Percentiles rank a stretch among this genome's conserved stretches.
phyloP scores from a whole-genome alignment of 805 yeast species.

The Metschnikowia lochheadii region DNA sequence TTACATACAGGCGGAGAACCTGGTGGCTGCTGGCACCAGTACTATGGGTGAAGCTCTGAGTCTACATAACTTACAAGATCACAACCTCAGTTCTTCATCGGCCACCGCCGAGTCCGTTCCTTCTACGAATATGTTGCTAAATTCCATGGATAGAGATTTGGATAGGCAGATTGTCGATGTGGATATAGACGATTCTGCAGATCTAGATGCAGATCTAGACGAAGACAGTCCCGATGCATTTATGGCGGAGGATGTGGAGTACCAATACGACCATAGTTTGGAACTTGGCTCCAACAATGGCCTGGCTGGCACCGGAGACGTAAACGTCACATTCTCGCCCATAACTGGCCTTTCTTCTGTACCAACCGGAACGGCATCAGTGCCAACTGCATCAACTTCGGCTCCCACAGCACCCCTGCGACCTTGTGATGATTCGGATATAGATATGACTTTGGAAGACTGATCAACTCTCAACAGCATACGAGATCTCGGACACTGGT shows the following conservation, averaged over 20 bases:
- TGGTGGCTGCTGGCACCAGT: slow-evolving; percentile 7
- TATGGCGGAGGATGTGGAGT: slow-evolving; percentile 47
- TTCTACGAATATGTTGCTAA: background rate
- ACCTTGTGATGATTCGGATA: slow-evolving; percentile 30
- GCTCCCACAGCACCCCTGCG: slow-evolving; percentile 19
- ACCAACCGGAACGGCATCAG: background rate
- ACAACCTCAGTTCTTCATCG: background rate
- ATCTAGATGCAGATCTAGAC: slow-evolving; percentile 21
- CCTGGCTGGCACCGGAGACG: slow-evolving; percentile 8
- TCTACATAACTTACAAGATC: background rate
- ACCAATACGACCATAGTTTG: slow-evolving; percentile 37
- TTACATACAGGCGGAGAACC: slow-evolving; percentile 15
- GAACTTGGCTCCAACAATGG: slow-evolving; percentile 8
- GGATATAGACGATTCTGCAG: slow-evolving; percentile 19
- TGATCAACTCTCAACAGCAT: slow-evolving; percentile 1
- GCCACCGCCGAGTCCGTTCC: background rate
- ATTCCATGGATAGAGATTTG: slow-evolving; percentile 13
- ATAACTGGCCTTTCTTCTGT: slow-evolving; percentile 6
- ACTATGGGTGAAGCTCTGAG: slow-evolving; percentile 2
- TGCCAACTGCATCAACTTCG: slow-evolving; percentile 1
- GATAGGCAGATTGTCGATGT: slow-evolving; percentile 21
- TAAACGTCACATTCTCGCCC: slow-evolving; percentile 7
- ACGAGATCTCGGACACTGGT: background rate
- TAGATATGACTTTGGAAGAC: slow-evolving; percentile 45
- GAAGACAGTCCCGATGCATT: slow-evolving; percentile 40